Base-by-base conservation (phyloP, 176 grass and related monocot species). In the Eragrostis nindensis region DNA sequence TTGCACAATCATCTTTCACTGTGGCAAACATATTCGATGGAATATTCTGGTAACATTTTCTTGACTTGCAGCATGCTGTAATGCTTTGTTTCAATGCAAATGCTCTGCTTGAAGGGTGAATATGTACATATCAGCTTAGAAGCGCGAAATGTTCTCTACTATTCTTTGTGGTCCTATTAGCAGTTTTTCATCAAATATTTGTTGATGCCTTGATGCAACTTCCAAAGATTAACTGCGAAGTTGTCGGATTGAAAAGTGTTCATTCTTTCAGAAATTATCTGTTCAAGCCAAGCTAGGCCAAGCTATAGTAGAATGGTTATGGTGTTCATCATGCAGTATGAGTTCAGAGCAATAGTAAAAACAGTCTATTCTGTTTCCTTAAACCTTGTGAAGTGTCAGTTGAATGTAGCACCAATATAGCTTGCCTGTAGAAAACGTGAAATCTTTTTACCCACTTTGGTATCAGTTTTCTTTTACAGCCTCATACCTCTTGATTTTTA, bases 21-120 rank as follows among this genome's bases (percentile, higher is more conserved):
- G 94, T 97, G 41, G 94, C 94, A 75, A 97, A 97, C 78, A 97
- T 97, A 82, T 97, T 84, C 7, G 94, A 97, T 79, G 94, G 94
- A 63, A 97, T 97, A 63, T 97, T 93, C 73, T 97, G 94, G 94
- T 97, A 93, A 88, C 19, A 19, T 61, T 60, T 71, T 61, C 74
- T 10, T 39, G 42, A 47, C 46, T 38, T 44, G 22, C 11, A 65
- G 22, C 30, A 68, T 60, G 45, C 43, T 41, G 13, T 78, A 42
- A 67, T 56, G 11, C 1, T 62, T 78, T 71, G 44, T 17, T 63
- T 24, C 16, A 18, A 84, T 84, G 14, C 10, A 2, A 22, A 48
- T 29, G 30, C 30, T 48, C n/a, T 62, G 30, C 43, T 50, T 70
- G 15, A 42, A 11, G 17, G 11, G 5, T 50, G 2, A 49, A 61